Percentiles rank a stretch among this genome's conserved stretches.
These are phyloP conservation scores for Ilyonectria mors-panacis DNA, from an alignment of 2,329 filamentous ascomycete genomes.

Conservation along the genomic window DNA sequence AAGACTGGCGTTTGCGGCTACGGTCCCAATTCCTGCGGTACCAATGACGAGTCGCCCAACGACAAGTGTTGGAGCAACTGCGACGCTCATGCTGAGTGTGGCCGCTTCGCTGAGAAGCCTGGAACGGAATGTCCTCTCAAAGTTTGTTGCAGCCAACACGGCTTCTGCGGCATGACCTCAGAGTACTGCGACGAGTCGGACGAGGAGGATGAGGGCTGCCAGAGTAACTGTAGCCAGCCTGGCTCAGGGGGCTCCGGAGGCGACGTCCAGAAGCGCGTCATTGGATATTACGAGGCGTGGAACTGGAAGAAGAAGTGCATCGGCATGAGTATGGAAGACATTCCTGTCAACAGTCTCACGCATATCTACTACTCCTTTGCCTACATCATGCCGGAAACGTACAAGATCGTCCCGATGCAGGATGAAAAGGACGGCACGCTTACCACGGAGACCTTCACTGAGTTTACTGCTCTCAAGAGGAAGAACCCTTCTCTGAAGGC, in stretches of 20 bases:
- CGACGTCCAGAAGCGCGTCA: conserved; percentile 41
- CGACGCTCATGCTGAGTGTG: conserved; percentile 49
- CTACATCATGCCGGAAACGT: background rate
- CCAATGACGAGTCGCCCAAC: conserved; percentile 41
- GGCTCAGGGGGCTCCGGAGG: conserved; percentile 13
- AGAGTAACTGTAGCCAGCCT: conserved; percentile 36
- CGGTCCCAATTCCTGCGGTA: conserved; percentile 37
- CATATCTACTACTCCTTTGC: conserved; percentile 54
- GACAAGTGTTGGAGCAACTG: conserved; percentile 42
- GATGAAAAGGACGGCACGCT: conserved; percentile 10
- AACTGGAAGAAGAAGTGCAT: conserved; percentile 27
- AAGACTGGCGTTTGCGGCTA: background rate
- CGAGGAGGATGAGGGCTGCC: conserved; percentile 18
- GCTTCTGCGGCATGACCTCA: conserved; percentile 11
- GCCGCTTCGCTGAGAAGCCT: conserved; percentile 40
- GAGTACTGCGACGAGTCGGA: conserved; percentile 1
- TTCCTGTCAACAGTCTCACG: conserved; percentile 40
- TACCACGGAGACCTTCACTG: conserved; percentile 24
- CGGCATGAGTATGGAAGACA: conserved; percentile 27
- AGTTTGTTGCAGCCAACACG: conserved; percentile 47
- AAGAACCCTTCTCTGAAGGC: conserved; percentile 48
- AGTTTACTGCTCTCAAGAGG: conserved; percentile 52
- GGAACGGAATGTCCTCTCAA: conserved; percentile 54
- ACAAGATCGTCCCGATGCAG: conserved; percentile 42
- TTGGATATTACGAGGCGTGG: conserved; percentile 54